Conservation (phyloP, 139 green algal species). For the Micractinium conductrix region DNA sequence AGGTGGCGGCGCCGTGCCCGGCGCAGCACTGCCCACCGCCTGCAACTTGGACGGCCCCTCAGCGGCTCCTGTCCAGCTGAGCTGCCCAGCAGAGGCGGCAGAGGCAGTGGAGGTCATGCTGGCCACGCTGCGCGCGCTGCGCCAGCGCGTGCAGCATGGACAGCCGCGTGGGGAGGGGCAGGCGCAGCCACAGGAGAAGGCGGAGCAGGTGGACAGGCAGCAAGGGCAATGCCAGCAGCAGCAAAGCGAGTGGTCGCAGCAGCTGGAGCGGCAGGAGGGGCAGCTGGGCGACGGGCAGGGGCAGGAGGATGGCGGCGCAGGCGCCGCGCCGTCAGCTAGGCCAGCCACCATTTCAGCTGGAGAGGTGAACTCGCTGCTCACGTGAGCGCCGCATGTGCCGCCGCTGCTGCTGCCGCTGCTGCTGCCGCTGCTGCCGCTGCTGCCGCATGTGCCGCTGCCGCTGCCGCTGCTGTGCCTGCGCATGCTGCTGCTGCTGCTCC, state of each 20-base stretch:
- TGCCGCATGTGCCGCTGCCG: no score
- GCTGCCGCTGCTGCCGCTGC: no score
- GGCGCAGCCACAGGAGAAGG: neutral
- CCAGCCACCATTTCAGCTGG: neutral
- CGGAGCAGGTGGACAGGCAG: neutral
- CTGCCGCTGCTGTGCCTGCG: no score
- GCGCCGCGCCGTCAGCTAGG: neutral
- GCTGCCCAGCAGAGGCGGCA: neutral
- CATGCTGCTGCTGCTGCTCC: no score
- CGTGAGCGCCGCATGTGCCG: no score
- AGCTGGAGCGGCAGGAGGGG: neutral
- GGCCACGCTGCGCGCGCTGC: neutral
- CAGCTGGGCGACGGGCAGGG: neutral
- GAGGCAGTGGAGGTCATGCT: neutral
- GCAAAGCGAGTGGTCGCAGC: neutral
- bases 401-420: neutral
- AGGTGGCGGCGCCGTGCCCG: no score
- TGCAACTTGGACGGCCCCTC: no score
- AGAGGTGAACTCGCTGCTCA: conserved; percentile 10
- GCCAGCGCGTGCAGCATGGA: neutral
- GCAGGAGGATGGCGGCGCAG: neutral
- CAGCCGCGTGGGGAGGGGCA: neutral
- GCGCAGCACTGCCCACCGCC: neutral
- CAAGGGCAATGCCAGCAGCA: no score
- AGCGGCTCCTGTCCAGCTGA: no score